Conservation (phyloP, 805 yeast species). For the Ogataea sp. region DNA sequence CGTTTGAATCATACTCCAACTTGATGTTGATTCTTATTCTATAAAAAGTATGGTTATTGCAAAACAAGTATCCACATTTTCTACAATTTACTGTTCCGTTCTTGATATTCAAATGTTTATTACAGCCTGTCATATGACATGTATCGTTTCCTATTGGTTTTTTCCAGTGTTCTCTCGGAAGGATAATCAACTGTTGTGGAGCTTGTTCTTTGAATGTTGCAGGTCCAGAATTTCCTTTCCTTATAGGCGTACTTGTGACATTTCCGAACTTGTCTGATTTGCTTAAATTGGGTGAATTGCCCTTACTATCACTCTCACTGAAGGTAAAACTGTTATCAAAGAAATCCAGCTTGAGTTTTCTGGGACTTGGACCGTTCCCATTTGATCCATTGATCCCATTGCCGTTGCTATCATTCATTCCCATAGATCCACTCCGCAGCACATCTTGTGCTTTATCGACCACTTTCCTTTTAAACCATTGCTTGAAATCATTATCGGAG, state of each 20-base stretch:
- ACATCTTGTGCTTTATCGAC: conserved; percentile 29
- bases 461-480: conserved; percentile 35
- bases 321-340: conserved; percentile 32
- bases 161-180: conserved; percentile 49
- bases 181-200: conserved; percentile 4
- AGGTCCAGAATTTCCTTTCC: neutral
- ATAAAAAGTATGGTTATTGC: conserved; percentile 54
- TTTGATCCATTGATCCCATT: no score
- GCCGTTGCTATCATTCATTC: conserved; percentile 14
- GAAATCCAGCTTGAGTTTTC: conserved; percentile 38
- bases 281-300: neutral
- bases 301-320: conserved; percentile 4
- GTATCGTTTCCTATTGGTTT: conserved; percentile 33
- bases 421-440: conserved; percentile 9
- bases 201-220: neutral
- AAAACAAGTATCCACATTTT: conserved; percentile 65
- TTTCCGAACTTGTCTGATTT: neutral
- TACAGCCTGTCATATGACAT: conserved; percentile 37
- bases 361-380: no score
- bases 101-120: conserved; percentile 35
- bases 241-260: neutral
- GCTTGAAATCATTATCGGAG: conserved; percentile 28
- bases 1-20: conserved; percentile 36
- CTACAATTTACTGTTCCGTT: conserved; percentile 64
- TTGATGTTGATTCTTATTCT: conserved; percentile 40